Evolutionary conservation across 805 yeast genomes (phyloP), one percentile per base, ranked within the genome.

Genomic region (Sugiyamaella mastotermitis): DNA sequence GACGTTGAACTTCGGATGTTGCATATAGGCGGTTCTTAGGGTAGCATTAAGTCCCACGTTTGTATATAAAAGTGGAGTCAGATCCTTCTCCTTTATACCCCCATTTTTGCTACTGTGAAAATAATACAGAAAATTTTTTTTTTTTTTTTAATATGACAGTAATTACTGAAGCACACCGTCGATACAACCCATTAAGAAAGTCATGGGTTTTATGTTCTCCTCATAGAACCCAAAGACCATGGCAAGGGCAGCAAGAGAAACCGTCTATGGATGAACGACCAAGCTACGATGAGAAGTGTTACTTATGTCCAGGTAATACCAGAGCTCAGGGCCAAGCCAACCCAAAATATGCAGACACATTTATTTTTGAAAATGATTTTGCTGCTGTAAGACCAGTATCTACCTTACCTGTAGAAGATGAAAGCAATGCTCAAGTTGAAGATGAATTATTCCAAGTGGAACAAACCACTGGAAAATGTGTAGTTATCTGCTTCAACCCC

Each of bases 221-320:
- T 4, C 90, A 81, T 53, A 65, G 88, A 41, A 75, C 86, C 21
- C 78, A 79, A 57, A 67, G 90, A 48, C 88, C 90, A 15, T 81
- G 88, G 88, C 82, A 76, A 56, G 88, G 88, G 25, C 83, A 78
- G 45, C 68, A 76, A 46, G 88, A 81, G 54, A 65, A 64, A 24
- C 56, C 67, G 11, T 50, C 56, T 37, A 64, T 57, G 31, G 65
- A 61, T 11, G 49, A 56, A 20, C 62, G 69, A 45, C 81, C 83
- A 3, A 61, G 48, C 23, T 80, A 73, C 52, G 88, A 81, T 50
- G 71, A 72, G 15, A 71, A 70, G 46, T 81, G 90, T 60, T 81
- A 74, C 57, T 62, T 81, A 45, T 81, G 88, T 58, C 87, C 88
- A 1, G 77, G 84, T 3, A 81, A 81, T 55, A 57, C 61, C 9